These are phyloP conservation scores for Apiotrichum montevideense DNA, from an alignment of 1,284 basidiomycete genomes.

Conservation along the genomic window DNA sequence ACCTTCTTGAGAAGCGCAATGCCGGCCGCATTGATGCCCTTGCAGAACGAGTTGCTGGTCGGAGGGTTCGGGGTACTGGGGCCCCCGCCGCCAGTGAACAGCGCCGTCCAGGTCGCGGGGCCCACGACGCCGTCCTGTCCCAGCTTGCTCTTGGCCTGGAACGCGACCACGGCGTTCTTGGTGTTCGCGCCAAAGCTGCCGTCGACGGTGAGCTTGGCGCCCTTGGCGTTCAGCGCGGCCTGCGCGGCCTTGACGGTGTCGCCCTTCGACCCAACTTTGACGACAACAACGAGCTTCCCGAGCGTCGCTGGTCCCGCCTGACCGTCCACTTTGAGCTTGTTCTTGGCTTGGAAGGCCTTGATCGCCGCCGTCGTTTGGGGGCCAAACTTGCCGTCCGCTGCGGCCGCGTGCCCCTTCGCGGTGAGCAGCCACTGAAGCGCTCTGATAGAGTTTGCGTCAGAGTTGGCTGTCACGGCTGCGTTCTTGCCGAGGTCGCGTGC, in stretches of 20 bases:
- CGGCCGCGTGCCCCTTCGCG: not conserved
- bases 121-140: constrained; percentile 3
- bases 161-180: not conserved
- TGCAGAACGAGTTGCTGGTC: not conserved
- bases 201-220: not conserved
- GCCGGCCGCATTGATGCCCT: not conserved
- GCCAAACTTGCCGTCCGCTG: constrained; percentile 5
- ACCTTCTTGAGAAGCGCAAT: constrained; percentile 9
- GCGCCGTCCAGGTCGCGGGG: not conserved
- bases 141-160: not conserved
- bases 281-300: constrained; percentile 1
- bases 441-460: not conserved
- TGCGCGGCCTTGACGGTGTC: constrained; percentile 3
- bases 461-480: not conserved
- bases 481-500: not conserved
- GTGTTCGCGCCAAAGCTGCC: constrained; percentile 4
- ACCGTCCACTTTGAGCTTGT: not conserved
- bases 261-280: not conserved
- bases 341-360: not conserved
- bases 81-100: not conserved
- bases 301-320: constrained; percentile 4
- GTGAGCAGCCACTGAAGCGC: constrained; percentile 7
- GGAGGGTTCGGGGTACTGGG: not conserved
- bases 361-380: not conserved
- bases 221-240: not conserved